Conservation (phyloP, 176 grass and related monocot genomes). For the Oryza brachyantha region DNA sequence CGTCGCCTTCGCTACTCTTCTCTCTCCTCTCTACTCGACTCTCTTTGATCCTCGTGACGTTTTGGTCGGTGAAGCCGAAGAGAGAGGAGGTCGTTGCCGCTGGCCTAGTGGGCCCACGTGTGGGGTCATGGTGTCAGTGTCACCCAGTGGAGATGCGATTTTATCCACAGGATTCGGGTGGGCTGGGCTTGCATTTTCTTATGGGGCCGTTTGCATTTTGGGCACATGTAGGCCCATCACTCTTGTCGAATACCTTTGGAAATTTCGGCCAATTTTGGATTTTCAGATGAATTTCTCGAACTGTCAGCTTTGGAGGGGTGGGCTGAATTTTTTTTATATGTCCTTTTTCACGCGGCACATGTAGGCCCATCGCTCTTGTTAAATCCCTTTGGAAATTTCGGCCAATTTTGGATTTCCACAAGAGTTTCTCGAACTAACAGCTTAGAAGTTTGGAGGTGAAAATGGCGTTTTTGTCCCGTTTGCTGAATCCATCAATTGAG, state of each 20-base stretch:
- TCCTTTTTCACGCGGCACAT: too few species aligned
- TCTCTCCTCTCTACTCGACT: background rate
- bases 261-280: background rate
- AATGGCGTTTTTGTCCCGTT: too few species aligned
- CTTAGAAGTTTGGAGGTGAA: background rate
- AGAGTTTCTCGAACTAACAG: background rate
- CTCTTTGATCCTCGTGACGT: constrained; percentile 5
- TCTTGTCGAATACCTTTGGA: background rate
- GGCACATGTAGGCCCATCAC: background rate
- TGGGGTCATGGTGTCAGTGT: constrained; percentile 3
- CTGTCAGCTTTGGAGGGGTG: too few species aligned
- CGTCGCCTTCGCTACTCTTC: background rate
- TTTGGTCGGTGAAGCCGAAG: constrained; percentile 17
- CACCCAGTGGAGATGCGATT: background rate
- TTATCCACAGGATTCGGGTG: background rate
- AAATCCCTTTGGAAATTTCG: background rate
- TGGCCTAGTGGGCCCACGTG: background rate
- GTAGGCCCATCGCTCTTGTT: background rate
- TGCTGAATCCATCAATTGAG: too few species aligned
- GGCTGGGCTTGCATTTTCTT: background rate
- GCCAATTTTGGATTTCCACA: background rate
- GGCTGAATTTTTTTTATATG: too few species aligned
- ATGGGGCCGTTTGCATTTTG: background rate
- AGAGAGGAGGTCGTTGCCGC: background rate
- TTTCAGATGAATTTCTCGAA: background rate